phyloP scores from a whole-genome alignment of 208 protist genomes.

The Leishmania lainsoni region DNA sequence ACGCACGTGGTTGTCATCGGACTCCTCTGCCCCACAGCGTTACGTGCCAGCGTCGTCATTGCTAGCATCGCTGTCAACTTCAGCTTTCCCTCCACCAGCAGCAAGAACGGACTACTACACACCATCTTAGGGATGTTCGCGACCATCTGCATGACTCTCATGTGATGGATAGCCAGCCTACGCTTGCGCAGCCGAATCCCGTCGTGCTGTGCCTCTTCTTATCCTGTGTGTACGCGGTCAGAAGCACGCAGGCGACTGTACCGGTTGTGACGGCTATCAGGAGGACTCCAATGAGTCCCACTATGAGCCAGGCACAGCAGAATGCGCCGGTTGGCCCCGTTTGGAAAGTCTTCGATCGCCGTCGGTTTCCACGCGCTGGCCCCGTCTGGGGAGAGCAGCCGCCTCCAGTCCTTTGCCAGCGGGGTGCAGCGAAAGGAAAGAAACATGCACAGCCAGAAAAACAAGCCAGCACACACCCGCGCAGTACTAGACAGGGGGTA shows the following conservation, averaged over 20 bases:
- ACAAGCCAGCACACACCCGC: constrained; percentile 31
- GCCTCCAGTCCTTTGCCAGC: constrained; percentile 32
- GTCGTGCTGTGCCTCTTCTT: constrained; percentile 25
- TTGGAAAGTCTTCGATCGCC: constrained; percentile 21
- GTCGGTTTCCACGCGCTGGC: constrained; percentile 9
- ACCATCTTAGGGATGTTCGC: constrained; percentile 17
- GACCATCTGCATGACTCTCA: constrained; percentile 8
- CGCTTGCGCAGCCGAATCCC: constrained; percentile 17
- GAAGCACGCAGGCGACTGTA: constrained; percentile 36
- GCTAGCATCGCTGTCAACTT: neutral
- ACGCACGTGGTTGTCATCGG: neutral
- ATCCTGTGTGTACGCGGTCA: constrained; percentile 34
- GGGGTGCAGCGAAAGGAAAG: constrained; percentile 26
- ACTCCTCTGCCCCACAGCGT: neutral
- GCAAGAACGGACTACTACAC: constrained; percentile 10
- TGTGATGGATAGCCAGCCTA: neutral
- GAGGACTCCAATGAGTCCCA: constrained; percentile 28
- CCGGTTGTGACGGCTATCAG: constrained; percentile 26
- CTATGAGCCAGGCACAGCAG: constrained; percentile 21
- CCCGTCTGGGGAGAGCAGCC: constrained; percentile 12
- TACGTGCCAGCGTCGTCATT: neutral
- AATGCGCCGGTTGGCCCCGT: constrained; percentile 22
- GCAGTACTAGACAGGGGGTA: constrained; percentile 51
- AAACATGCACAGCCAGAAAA: constrained; percentile 28
- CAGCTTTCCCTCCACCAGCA: neutral